Conservation (phyloP, 805 yeast genomes). For the Sugiyamaella valdiviana region DNA sequence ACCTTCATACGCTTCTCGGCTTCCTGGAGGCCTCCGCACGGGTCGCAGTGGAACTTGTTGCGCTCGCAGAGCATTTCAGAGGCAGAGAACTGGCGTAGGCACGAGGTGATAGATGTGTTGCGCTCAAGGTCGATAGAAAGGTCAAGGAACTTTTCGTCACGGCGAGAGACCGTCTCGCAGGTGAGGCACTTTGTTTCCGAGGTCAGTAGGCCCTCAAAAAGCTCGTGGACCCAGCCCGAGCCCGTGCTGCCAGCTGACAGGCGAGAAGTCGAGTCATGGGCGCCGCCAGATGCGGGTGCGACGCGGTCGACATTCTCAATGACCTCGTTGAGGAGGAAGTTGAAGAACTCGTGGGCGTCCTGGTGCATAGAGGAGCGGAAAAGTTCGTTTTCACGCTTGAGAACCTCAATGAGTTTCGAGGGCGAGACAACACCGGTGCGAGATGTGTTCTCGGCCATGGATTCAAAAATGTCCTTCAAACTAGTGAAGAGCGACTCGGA, state of each 20-base stretch:
- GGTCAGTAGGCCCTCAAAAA: conserved; percentile 80
- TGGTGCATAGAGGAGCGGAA: conserved; percentile 94
- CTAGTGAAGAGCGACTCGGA: conserved; percentile 52
- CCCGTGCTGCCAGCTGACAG: conserved; percentile 2
- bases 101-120: conserved; percentile 67
- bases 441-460: conserved; percentile 65
- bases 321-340: conserved; percentile 74
- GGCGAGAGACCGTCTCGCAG: conserved; percentile 74
- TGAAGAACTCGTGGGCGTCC: conserved; percentile 95
- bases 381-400: conserved; percentile 75
- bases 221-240: conserved; percentile 47
- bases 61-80: conserved; percentile 79
- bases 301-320: conserved; percentile 38
- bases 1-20: conserved; percentile 86
- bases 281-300: neutral
- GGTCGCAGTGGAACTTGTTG: conserved; percentile 89
- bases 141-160: conserved; percentile 84
- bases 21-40: conserved; percentile 84
- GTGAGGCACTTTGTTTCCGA: conserved; percentile 85
- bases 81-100: conserved; percentile 74
- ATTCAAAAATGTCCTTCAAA: conserved; percentile 78
- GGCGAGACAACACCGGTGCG: conserved; percentile 85
- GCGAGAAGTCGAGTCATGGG: conserved; percentile 1
- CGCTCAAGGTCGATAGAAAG: conserved; percentile 77
- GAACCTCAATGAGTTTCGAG: conserved; percentile 57